These are phyloP conservation scores for Xerocomus brunneocitrinus DNA, from an alignment of 768 basidiomycete genomes.

Conservation along the genomic window DNA sequence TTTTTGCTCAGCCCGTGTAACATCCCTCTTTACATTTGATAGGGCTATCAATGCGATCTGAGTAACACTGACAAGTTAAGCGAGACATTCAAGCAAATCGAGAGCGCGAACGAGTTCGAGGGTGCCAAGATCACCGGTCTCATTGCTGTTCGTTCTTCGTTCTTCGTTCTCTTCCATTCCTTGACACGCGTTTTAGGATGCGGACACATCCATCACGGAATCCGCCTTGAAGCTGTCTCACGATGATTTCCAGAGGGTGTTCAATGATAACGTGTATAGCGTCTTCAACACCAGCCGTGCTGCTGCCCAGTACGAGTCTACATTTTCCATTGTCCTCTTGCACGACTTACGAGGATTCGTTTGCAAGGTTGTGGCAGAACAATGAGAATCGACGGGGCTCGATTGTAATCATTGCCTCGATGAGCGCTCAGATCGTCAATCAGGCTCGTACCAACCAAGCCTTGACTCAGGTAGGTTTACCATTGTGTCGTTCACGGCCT, in stretches of 20 bases:
- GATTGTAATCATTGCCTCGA: constrained; percentile 61
- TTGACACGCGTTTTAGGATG: constrained; percentile 37
- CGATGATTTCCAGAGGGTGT: constrained; percentile 54
- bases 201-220: constrained; percentile 60
- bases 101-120: constrained; percentile 36
- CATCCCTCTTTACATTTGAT: background rate
- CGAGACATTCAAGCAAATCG: constrained; percentile 43
- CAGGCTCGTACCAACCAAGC: constrained; percentile 41
- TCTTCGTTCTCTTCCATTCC: background rate
- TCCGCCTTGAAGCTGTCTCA: constrained; percentile 51
- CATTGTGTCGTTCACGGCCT: background rate
- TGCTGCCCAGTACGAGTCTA: constrained; percentile 43
- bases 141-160: constrained; percentile 42
- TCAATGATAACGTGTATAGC: constrained; percentile 57
- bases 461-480: constrained; percentile 43
- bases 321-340: rapidly evolving
- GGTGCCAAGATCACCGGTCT: constrained; percentile 43
- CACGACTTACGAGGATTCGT: background rate
- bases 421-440: constrained; percentile 67
- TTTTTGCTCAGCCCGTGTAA: background rate
- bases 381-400: constrained; percentile 37
- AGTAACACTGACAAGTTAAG: constrained; percentile 41
- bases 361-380: constrained; percentile 40
- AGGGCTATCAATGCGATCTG: constrained; percentile 65
- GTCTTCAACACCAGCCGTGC: constrained; percentile 64